These are phyloP conservation scores for Fusarium sp. DNA, from an alignment of 2,329 filamentous ascomycete genomes.

Conservation along the genomic window DNA sequence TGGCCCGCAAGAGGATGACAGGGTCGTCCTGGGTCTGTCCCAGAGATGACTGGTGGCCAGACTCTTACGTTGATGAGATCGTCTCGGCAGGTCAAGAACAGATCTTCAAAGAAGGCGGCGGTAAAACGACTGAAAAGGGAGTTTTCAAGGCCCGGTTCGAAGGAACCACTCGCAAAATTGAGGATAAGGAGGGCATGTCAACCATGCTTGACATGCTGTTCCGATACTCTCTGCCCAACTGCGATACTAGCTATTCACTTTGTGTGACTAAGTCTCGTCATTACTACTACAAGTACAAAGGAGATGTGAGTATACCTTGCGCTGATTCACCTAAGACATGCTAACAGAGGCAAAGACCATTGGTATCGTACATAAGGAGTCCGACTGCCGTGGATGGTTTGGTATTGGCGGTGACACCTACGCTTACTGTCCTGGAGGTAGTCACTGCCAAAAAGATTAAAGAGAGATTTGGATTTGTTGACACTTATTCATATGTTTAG, in stretches of 20 bases:
- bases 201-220: neutral
- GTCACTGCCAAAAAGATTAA: neutral
- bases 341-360: neutral
- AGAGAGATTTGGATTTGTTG: neutral
- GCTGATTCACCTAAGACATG: neutral
- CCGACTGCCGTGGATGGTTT: neutral
- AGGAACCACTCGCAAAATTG: neutral
- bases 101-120: neutral
- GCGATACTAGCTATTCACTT: neutral
- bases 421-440: neutral
- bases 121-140: neutral
- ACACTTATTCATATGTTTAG: neutral
- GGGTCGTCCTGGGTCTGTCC: neutral
- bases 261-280: neutral
- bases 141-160: neutral
- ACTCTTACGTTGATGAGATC: conserved; percentile 4
- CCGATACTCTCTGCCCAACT: neutral
- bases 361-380: neutral
- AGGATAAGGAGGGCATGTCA: neutral
- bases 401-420: neutral
- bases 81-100: neutral
- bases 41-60: neutral
- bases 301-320: neutral
- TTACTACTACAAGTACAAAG: conserved; percentile 8
- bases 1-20: neutral